Evolutionary conservation across 129 eudicot genomes (phyloP).

Genomic region (Chrysanthemum makinoi): DNA sequence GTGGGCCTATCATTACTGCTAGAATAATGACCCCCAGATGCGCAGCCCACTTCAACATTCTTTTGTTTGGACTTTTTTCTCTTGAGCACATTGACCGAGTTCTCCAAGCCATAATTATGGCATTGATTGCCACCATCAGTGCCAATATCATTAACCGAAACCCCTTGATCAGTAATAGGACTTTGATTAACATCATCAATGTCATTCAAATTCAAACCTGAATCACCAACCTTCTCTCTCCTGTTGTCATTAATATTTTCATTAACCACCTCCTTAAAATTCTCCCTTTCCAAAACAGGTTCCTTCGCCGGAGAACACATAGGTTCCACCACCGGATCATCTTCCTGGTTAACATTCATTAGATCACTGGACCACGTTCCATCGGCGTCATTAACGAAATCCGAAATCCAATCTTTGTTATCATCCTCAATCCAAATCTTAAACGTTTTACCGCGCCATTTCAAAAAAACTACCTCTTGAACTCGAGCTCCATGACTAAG

Average conservation of each 20-base stretch:
- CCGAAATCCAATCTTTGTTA: neutral
- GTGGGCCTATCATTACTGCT: slow-evolving; percentile 3
- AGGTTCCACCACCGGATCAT: neutral
- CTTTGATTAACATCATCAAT: neutral
- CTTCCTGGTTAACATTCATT: neutral
- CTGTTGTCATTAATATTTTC: neutral
- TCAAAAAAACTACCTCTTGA: neutral
- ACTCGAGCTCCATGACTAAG: slow-evolving; percentile 1
- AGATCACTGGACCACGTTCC: neutral
- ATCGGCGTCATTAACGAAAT: neutral
- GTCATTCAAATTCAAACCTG: neutral
- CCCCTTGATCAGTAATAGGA: too few relatives aligned
- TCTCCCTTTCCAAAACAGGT: neutral
- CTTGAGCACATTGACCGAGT: neutral
- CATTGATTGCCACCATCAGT: too few relatives aligned
- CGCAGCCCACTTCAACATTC: neutral
- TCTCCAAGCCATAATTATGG: neutral
- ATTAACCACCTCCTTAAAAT: neutral
- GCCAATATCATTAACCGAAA: too few relatives aligned
- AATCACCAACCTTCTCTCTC: too few relatives aligned
- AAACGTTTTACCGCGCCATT: slow-evolving; percentile 1
- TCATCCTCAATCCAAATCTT: neutral
- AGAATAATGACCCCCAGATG: neutral
- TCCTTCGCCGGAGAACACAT: neutral
- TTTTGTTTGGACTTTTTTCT: neutral